Base-by-base conservation (phyloP, 371 early-diverging fungal species). In the Mucor piriformis region DNA sequence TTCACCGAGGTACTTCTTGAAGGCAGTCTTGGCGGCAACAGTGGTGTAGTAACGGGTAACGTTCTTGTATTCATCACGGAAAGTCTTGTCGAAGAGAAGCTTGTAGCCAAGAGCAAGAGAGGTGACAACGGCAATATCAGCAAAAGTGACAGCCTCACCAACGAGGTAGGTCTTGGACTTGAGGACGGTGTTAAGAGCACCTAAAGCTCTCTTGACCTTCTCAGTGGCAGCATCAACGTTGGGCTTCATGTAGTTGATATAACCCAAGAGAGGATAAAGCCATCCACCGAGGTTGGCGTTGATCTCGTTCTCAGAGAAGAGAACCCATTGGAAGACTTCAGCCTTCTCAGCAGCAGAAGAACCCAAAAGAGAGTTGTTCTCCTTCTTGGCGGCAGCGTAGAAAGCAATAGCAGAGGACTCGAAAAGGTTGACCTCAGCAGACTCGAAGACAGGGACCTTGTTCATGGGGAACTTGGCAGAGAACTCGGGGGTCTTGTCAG, bases 1-100 rank as follows among this genome's bases (percentile, higher is more conserved):
- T 24, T 85, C 87, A 59, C 92, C 93, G 50, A 91, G 61, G 61
- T 89, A 83, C 50, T 85, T 85, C 81, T 87, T 88, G 83, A 94
- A 91, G 72, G 83, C 68, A 34, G 87, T 70, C 84, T 93, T 91
- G 79, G 81, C 82, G 63, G 87, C 71, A 61, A 84, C 73, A 71
- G 95, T 95, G 66, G 67, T 77, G 87, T 91, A 94, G 88, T 92
- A 95, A 65, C 94, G 91, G 69, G 77, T 89, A 54, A 96, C 82
- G 74, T 93, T 93, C 74, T 86, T 87, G 86, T 74, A 90, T 52
- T 79, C 65, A 67, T 84, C 83, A 74, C 95, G 94, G 85, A 86
- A 84, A 12, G 79, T 72, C 54, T 83, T 72, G 27, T 85, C 76
- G 23, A 86, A 60, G 47, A 77, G 66, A 3, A 7, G 21, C 52